Percentiles rank a stretch among this genome's conserved stretches.
Conservation (phyloP, 495 filamentous ascomycete species). For the Rusavskia elegans region DNA sequence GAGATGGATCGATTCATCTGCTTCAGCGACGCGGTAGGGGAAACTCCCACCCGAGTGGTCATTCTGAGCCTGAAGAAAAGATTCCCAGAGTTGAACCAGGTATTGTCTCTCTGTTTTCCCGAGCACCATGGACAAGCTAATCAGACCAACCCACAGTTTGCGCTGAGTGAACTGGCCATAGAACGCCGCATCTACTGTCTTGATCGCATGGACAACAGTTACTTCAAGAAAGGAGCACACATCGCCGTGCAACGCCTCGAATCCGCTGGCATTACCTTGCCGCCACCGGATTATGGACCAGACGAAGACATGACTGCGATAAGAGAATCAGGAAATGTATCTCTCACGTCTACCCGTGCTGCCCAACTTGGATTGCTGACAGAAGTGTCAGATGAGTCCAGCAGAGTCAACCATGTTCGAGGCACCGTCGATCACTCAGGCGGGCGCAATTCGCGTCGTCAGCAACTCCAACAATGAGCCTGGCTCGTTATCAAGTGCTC, state of each 20-base stretch:
- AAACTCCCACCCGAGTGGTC: neutral
- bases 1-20: constrained; percentile 10
- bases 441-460: no score
- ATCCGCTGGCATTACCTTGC: constrained; percentile 3
- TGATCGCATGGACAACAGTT: constrained; percentile 3
- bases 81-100: neutral
- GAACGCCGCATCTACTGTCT: constrained; percentile 4
- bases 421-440: no score
- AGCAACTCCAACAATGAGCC: no score
- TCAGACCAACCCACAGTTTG: neutral
- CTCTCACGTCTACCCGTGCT: no score
- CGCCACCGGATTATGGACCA: neutral
- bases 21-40: constrained; percentile 4
- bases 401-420: no score
- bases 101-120: neutral
- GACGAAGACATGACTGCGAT: neutral
- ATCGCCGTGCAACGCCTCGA: neutral
- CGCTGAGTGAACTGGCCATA: constrained; percentile 1
- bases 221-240: constrained; percentile 2
- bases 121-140: neutral
- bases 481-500: no score
- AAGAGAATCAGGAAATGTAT: no score
- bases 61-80: constrained; percentile 4
- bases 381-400: no score
- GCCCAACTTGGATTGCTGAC: no score